These are phyloP conservation scores for Lactifluus subvellereus DNA, from an alignment of 768 basidiomycete species.

Conservation along the genomic window DNA sequence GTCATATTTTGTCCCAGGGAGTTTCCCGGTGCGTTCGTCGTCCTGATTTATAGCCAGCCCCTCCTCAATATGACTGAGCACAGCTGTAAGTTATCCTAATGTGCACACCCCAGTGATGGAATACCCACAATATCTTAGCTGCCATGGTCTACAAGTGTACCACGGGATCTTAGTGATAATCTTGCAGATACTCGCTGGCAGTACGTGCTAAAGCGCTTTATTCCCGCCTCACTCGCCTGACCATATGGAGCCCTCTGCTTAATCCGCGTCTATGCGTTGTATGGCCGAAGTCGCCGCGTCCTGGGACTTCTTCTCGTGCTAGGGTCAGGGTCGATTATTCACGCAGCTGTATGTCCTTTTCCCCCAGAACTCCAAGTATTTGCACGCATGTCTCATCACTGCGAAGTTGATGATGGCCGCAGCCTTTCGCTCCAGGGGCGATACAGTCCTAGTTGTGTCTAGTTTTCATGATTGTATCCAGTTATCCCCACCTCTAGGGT, in stretches of 20 bases:
- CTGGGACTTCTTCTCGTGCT: not conserved
- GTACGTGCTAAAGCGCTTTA: not conserved
- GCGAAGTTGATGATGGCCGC: too few species aligned
- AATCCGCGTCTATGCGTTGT: constrained; percentile 12
- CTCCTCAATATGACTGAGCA: too few species aligned
- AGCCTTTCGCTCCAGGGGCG: not conserved
- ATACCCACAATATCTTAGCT: not conserved
- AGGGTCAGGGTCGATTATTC: not conserved
- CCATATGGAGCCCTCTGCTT: not conserved
- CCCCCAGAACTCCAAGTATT: not conserved
- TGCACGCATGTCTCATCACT: not conserved
- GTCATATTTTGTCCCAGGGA: too few species aligned
- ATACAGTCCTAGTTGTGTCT: not conserved
- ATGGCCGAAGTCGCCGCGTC: constrained; percentile 1
- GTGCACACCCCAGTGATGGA: not conserved
- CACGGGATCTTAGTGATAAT: not conserved
- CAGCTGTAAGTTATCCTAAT: too few species aligned
- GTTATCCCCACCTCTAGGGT: constrained; percentile 1
- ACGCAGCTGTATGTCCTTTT: not conserved
- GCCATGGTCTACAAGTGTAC: constrained; percentile 1
- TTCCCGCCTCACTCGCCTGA: not conserved
- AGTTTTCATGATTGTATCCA: not conserved
- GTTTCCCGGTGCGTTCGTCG: too few species aligned
- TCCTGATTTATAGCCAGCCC: too few species aligned
- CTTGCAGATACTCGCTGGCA: not conserved